phyloP scores from a whole-genome alignment of 2,329 filamentous ascomycete species.

The Arthrobotrys sphaeroides region DNA sequence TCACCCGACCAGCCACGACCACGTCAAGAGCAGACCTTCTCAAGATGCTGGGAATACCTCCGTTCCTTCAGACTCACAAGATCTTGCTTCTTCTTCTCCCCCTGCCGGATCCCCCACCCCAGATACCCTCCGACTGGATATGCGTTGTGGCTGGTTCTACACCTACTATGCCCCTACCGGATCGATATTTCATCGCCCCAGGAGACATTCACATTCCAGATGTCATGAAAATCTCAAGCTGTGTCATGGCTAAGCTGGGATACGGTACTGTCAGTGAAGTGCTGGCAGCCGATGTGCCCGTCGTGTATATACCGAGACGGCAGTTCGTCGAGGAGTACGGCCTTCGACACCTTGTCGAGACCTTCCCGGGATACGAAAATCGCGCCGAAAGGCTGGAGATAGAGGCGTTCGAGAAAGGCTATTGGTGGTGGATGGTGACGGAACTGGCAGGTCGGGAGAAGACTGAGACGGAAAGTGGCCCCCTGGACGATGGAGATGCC shows the following conservation, averaged over 20 bases:
- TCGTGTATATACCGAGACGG: constrained; percentile 41
- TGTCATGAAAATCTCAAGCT: constrained; percentile 47
- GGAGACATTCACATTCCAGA: constrained; percentile 44
- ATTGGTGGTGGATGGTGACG: constrained; percentile 43
- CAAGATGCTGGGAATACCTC: constrained; percentile 23
- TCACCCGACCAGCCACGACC: constrained; percentile 27
- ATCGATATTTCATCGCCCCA: constrained; percentile 43
- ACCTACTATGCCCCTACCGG: constrained; percentile 33
- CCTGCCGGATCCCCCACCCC: constrained; percentile 26
- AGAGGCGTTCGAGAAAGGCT: constrained; percentile 36
- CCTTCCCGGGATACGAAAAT: constrained; percentile 28
- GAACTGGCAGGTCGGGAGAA: constrained; percentile 33
- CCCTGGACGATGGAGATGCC: constrained; percentile 23
- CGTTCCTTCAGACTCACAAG: background rate
- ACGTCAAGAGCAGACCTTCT: constrained; percentile 21
- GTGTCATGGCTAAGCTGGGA: constrained; percentile 49
- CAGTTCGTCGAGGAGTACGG: constrained; percentile 49
- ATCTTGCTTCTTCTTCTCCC: constrained; percentile 35
- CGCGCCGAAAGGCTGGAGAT: constrained; percentile 41
- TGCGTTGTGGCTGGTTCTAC: constrained; percentile 44
- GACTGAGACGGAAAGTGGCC: background rate
- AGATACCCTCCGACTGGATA: constrained; percentile 47
- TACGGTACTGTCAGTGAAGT: constrained; percentile 49
- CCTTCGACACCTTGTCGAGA: constrained; percentile 35
- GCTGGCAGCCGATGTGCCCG: constrained; percentile 28